Evolutionary conservation across 1,139 yeast genomes (phyloP), one percentile per base, ranked within the genome.

Genomic region (Protomyces macrosporus): DNA sequence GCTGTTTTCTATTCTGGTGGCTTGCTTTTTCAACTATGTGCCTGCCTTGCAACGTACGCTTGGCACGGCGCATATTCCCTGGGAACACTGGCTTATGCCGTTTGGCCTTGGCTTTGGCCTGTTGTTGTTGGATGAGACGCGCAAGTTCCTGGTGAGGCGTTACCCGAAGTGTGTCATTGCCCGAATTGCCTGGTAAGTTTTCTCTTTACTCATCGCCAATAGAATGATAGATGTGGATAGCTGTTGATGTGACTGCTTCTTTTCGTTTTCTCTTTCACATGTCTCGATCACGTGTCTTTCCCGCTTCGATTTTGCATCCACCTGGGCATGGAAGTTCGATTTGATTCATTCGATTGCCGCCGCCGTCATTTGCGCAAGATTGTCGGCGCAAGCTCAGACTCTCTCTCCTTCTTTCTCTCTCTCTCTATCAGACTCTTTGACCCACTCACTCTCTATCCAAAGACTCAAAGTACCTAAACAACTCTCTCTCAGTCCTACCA

Each of bases 71-170:
- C 70, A 73, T 10, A 78, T 81, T 7, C 83, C 83, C 1, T 81
- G 77, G n/a, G 80, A 79, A 67, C 78, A 78, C 69, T 81, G 77
- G 69, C 78, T 81, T 68, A 75, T 81, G 61, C 81, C 84, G 0
- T 55, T 81, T 45, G 83, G 80, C 0, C 79, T 81, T 68, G 84
- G 83, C 3, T 45, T 72, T 2, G 71, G 76, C 5, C 75, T 80
- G 4, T 68, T 81, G 56, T 64, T 69, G 4, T 74, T 74, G 66
- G 84, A 82, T 67, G 85, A 82, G 70, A 52, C 73, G 36, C 73
- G 84, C 68, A 81, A 81, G 70, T 68, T 72, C 39, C 35, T 69
- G 12, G 75, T 72, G n/a, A 75, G 84, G 69, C 75, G 67, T 59
- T 70, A 74, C 65, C 82, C 82, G 5, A 67, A 71, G 5, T 70